phyloP scores from a whole-genome alignment of 2,329 filamentous ascomycete species.

The Paraphoma sp. region DNA sequence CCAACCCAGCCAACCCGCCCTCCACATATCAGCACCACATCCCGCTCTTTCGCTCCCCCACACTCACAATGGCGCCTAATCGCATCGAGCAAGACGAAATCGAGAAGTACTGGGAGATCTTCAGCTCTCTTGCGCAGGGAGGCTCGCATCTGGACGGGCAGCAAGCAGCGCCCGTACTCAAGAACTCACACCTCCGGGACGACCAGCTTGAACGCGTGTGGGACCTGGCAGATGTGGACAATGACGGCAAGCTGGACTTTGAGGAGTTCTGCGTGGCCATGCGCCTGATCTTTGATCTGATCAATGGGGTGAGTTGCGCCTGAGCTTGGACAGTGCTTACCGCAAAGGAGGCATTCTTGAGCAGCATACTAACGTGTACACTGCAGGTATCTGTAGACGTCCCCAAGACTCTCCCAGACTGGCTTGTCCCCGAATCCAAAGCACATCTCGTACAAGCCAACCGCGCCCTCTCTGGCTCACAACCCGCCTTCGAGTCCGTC shows the following conservation, averaged over 20 bases:
- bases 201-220: slow-evolving; percentile 95
- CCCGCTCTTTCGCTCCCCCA: background rate
- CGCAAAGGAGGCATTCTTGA: background rate
- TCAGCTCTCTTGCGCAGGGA: slow-evolving; percentile 70
- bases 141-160: slow-evolving; percentile 70
- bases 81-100: slow-evolving; percentile 76
- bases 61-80: slow-evolving; percentile 51
- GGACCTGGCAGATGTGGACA: slow-evolving; percentile 97
- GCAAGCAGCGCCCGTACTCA: slow-evolving; percentile 74
- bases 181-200: slow-evolving; percentile 74
- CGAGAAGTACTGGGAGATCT: slow-evolving; percentile 82
- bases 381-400: slow-evolving; percentile 80
- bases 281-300: slow-evolving; percentile 94
- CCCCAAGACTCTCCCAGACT: slow-evolving; percentile 85
- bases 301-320: slow-evolving; percentile 76
- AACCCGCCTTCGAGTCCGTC: slow-evolving; percentile 83
- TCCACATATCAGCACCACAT: background rate
- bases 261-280: slow-evolving; percentile 99
- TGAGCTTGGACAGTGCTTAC: background rate
- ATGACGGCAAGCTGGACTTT: slow-evolving; percentile 96
- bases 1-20: background rate
- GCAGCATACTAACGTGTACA: background rate
- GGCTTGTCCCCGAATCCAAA: slow-evolving; percentile 89
- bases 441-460: slow-evolving; percentile 51
- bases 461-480: slow-evolving; percentile 71